Conservation (phyloP, 331 rosid species). For the Acacia pycnantha region DNA sequence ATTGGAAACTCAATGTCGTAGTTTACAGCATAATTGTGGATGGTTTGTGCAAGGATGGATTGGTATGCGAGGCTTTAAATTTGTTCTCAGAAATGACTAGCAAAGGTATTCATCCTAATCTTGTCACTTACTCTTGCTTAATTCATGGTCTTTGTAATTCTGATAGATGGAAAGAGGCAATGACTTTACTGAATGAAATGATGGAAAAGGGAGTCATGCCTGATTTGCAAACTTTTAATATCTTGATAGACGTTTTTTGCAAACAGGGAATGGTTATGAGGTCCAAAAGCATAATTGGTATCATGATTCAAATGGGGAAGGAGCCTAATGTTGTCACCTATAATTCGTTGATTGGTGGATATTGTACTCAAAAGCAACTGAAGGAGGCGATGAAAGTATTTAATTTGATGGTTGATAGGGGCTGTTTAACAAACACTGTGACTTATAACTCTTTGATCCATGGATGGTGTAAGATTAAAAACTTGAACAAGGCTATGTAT, state of each 20-base stretch:
- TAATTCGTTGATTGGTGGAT: conserved; percentile 36
- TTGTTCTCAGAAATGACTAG: conserved; percentile 32
- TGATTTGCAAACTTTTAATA: conserved; percentile 29
- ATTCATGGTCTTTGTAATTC: conserved; percentile 37
- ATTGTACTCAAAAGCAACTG: conserved; percentile 38
- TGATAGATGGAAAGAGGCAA: conserved; percentile 38
- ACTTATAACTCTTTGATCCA: conserved; percentile 35
- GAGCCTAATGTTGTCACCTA: conserved; percentile 35
- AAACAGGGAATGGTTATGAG: conserved; percentile 37
- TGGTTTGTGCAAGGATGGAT: conserved; percentile 48
- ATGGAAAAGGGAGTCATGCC: conserved; percentile 29
- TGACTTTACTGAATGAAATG: conserved; percentile 33
- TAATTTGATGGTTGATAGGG: conserved; percentile 26
- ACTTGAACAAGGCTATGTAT: conserved; percentile 34
- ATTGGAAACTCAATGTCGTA: conserved; percentile 28
- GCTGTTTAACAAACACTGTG: conserved; percentile 35
- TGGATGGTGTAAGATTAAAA: conserved; percentile 36
- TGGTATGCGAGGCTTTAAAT: conserved; percentile 31
- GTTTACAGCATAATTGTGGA: conserved; percentile 37
- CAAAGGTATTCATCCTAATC: conserved; percentile 34
- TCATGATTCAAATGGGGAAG: conserved; percentile 35
- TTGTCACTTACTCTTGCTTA: conserved; percentile 41
- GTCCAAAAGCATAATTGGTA: conserved; percentile 38
- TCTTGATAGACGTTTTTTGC: conserved; percentile 37
- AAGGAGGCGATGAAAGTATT: conserved; percentile 36